Base-by-base conservation (phyloP, 148 eudicot genomes). In the Diospyros lotus region DNA sequence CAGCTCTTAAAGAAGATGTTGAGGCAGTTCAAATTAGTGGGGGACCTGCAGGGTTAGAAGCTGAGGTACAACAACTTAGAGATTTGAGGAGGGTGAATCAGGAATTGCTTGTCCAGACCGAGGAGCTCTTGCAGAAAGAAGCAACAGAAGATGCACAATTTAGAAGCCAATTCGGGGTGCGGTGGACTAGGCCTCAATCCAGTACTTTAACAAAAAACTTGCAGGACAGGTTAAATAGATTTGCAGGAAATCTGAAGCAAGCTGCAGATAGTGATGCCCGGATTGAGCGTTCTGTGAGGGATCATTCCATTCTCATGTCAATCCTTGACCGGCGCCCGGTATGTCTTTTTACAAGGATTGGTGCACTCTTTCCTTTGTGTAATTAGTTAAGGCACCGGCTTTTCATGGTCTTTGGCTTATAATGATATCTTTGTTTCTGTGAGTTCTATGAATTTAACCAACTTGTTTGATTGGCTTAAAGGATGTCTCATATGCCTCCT, bases 171-270 rank as follows among this genome's bases (percentile, higher is more conserved):
- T 95, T 93, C 77, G 98, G 99, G 69, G 89, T 91, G 53, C 86
- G 98, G 54, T 95, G 99, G 99, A 95, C 99, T 75, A 89, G 97
- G 77, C 99, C 99, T 68, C 99, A 93, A 64, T 95, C 99, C 41
- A 87, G 88, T 83, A 95, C 99, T 69, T 84, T 95, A 54, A 95
- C 97, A 48, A 95, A 95, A 86, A 93, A 87, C 76, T 83, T 93
- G 74, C 94, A 81, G 78, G 99, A 95, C 75, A 84, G 99, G 77
- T 82, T 95, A 71, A 95, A 95, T 69, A 90, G 93, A 77, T 95
- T 93, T 81, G 98, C 99, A 64, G 97, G 78, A 17, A 93, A 95
- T 84, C 71, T 95, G 80, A 93, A 93, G 87, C 98, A 93, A 87
- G 99, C 99, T 79, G 94, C 91, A 42, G 99, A 95, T 15, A 95